Evolutionary conservation across 495 filamentous ascomycete species (phyloP), one percentile per base, ranked within the genome.

Genomic region (Evernia prunastri): DNA sequence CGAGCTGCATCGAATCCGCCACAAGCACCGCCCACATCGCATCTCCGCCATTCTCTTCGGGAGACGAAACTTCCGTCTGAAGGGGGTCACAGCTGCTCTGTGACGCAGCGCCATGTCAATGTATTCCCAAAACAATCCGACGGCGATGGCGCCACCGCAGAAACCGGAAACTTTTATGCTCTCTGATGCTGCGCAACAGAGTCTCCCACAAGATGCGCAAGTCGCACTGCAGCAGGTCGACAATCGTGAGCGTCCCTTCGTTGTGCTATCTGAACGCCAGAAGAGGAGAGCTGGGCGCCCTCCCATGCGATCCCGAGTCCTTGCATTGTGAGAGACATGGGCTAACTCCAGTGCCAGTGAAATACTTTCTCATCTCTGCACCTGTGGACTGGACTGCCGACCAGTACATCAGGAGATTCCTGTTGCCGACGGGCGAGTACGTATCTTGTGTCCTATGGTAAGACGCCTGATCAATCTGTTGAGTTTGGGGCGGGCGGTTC

Each of bases 111-210:
- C 56, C 8, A 45, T 64, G 58, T 73, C 68, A 37, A 83, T 83
- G 81, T 83, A 82, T 73, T 73, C 81, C 49, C 79, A 82, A 69
- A 75, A 76, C 61, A 71, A 57, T 40, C 75, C 76, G 73, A 75
- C 80, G 64, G 76, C 80, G 7, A 86, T 87, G 84, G 81, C 85
- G 67, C 84, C 86, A 29, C 83, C 85, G 29, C 92, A 96, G 76
- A 96, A 96, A 74, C 94, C 94, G 56, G 94, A 97, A 80, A 98
- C 94, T 10, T 98, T 98, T 71, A 93, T 97, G 89, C 84, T 98
- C 67, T 96, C 91, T 68, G 90, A 86, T 68, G 93, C 97, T 77
- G 92, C 95, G 49, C 93, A 97, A 77, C 91, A 96, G 77, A 91
- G 88, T 67, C 84, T 98, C 58, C 94, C 94, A 37, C 91, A 96